phyloP scores from a whole-genome alignment of 2,329 filamentous ascomycete genomes.

The Dactylellina haptotyla region DNA sequence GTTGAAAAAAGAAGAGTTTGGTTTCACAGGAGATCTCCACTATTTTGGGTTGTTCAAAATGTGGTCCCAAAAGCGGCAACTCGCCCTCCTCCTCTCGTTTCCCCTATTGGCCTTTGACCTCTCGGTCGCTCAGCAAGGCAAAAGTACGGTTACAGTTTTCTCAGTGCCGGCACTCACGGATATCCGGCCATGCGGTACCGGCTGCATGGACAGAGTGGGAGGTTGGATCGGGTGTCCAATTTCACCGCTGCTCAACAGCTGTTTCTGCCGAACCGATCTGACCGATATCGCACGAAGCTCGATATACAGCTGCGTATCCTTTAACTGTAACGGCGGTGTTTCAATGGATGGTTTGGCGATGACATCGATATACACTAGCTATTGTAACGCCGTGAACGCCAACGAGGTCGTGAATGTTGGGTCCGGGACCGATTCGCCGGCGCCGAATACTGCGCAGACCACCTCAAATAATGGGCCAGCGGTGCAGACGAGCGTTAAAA shows the following conservation, averaged over 20 bases:
- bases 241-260: constrained; percentile 13
- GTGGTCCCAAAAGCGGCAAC: background rate
- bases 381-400: constrained; percentile 8
- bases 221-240: constrained; percentile 10
- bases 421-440: too few relatives aligned
- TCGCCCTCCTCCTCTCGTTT: background rate
- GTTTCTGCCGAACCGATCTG: constrained; percentile 43
- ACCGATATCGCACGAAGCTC: constrained; percentile 21
- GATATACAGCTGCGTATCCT: background rate
- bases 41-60: background rate
- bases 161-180: background rate
- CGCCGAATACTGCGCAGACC: background rate
- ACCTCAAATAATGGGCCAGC: background rate
- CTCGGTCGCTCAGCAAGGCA: background rate
- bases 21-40: too few relatives aligned
- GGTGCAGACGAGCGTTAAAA: constrained; percentile 15
- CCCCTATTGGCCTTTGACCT: background rate
- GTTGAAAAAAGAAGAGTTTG: too few relatives aligned
- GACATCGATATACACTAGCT: constrained; percentile 25
- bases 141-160: constrained; percentile 16
- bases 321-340: constrained; percentile 12
- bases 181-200: constrained; percentile 24
- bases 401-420: background rate
- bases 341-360: constrained; percentile 9
- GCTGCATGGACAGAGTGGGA: constrained; percentile 3